phyloP scores from a whole-genome alignment of 2,329 filamentous ascomycete genomes.

The Pezicula rhizophila region DNA sequence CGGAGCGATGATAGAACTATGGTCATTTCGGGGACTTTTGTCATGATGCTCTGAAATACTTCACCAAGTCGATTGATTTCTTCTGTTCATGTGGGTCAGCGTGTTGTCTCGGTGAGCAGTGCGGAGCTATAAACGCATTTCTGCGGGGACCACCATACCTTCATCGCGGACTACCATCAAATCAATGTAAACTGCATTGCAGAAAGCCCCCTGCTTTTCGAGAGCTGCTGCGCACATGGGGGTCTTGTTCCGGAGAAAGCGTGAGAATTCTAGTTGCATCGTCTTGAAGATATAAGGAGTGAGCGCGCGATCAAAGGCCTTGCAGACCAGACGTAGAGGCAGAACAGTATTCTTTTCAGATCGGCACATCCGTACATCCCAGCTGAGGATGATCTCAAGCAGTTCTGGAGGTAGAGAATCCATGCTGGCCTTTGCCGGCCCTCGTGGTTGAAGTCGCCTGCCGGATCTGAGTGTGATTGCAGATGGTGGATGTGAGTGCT shows the following conservation, averaged over 20 bases:
- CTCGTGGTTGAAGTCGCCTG: background rate
- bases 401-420: conserved; percentile 43
- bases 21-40: conserved; percentile 35
- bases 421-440: conserved; percentile 27
- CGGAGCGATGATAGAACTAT: conserved; percentile 38
- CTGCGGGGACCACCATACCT: conserved; percentile 28
- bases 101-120: background rate
- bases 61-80: conserved; percentile 43
- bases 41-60: conserved; percentile 36
- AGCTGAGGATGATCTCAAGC: conserved; percentile 38
- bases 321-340: conserved; percentile 42
- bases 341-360: conserved; percentile 40
- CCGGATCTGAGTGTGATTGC: background rate
- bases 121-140: background rate
- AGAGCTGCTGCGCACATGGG: conserved; percentile 34
- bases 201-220: conserved; percentile 40
- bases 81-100: conserved; percentile 28
- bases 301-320: conserved; percentile 40
- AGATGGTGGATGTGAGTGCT: background rate
- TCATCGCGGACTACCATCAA: conserved; percentile 48
- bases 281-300: conserved; percentile 41
- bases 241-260: conserved; percentile 32
- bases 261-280: conserved; percentile 43
- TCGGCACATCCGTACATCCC: conserved; percentile 32
- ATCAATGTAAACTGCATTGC: conserved; percentile 44